A percentile compares a stretch with the other conserved stretches of the same genome.
Evolutionary conservation across 75 land plant genomes (phyloP).

Genomic region (Picea glauca): DNA sequence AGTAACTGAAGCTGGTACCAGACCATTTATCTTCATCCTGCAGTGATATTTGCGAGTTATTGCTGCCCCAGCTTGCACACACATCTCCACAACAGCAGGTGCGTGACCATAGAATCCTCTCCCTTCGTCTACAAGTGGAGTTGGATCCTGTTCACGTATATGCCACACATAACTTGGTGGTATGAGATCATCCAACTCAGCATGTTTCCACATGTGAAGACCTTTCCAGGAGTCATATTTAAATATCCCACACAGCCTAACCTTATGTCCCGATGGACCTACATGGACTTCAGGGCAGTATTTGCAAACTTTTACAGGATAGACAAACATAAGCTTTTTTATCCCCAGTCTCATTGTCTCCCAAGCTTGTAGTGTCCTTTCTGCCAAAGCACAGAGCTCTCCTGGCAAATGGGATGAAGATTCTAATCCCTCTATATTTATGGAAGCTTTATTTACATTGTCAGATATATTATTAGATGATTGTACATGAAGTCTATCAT

Average conservation of each 20-base stretch:
- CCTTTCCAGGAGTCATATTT: slow-evolving; percentile 49
- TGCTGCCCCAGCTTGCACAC: slow-evolving; percentile 65
- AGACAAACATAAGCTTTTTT: slow-evolving; percentile 47
- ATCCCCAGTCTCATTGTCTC: slow-evolving; percentile 54
- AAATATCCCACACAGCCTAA: slow-evolving; percentile 57
- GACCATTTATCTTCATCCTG: slow-evolving; percentile 64
- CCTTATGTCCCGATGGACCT: slow-evolving; percentile 74
- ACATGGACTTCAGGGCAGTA: slow-evolving; percentile 77
- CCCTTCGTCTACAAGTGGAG: slow-evolving; percentile 42
- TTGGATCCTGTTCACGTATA: slow-evolving; percentile 51
- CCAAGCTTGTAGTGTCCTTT: slow-evolving; percentile 62
- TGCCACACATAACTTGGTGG: slow-evolving; percentile 77
- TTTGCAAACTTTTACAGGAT: slow-evolving; percentile 65
- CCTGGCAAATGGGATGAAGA: not conserved
- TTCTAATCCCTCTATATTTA: slow-evolving; percentile 12
- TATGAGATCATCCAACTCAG: slow-evolving; percentile 63
- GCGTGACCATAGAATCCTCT: slow-evolving; percentile 72
- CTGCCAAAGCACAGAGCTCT: slow-evolving; percentile 32
- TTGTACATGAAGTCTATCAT: slow-evolving; percentile 48
- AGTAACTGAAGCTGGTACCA: slow-evolving; percentile 49
- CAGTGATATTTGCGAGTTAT: slow-evolving; percentile 41
- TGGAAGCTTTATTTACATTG: not conserved
- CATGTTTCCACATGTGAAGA: slow-evolving; percentile 68
- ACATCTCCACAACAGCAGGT: slow-evolving; percentile 78
- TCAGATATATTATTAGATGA: not conserved